Evolutionary conservation across 345 rosid species (phyloP), one percentile per base, ranked within the genome.

Genomic region (Hevea brasiliensis): DNA sequence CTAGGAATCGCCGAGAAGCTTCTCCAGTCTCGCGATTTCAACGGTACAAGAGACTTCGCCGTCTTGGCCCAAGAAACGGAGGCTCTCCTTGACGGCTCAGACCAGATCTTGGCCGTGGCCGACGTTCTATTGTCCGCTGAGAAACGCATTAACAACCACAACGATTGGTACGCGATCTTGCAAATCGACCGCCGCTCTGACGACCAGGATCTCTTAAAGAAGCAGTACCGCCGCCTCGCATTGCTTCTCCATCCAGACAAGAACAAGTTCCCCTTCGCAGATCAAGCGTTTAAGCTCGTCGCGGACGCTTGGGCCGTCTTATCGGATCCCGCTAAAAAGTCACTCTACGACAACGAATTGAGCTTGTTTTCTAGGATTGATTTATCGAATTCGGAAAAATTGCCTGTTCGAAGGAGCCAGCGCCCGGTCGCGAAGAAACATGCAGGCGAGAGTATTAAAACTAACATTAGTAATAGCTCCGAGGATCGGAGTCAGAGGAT

Each of bases 191-290:
- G 73, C 23, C 81, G 81, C 9, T 76, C 93, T 37, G 77, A 75
- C 3, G 95, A 92, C 78, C 73, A n/a, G 44, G 90, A 88, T 26
- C 89, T 83, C 64, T 83, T 92, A 68, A 94, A 87, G 86, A 88
- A 81, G 51, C 92, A 94, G 79, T 94, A 90, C 78, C 98, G 92
- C 6, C 87, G 89, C 32, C 87, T 92, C 29, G 96, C 97, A 56
- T 85, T 94, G 21, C 97, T 90, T 37, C 90, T 94, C 50, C 99
- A 91, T 75, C 96, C 98, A 0, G 98, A 95, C 81, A 92, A 95
- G 77, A 95, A 91, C 81, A 85, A 83, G 75, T 86, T 68, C 81
- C 85, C 90, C 21, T 87, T 68, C 76, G 87, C 98, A 12, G 92
- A 89, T 63, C 90, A 91, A 23, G 98, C 98, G 9, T 95, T 95